A percentile compares a stretch with the other conserved stretches of the same genome.
phyloP scores from a whole-genome alignment of 148 eudicot species.

The Mesembryanthemum crystallinum region DNA sequence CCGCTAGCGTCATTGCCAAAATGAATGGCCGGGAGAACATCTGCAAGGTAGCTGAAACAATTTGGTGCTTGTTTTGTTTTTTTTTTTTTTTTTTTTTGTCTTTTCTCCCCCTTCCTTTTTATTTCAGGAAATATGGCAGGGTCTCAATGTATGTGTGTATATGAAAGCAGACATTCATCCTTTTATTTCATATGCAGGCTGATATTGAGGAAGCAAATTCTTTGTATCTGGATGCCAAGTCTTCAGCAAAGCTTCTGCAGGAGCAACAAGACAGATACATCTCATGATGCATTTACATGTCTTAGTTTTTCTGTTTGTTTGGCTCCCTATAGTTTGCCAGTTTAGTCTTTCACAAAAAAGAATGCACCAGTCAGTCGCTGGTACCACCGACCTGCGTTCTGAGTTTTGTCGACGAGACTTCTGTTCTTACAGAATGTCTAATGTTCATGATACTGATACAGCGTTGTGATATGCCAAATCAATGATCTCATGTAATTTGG shows the following conservation, averaged over 20 bases:
- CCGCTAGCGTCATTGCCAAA: conserved; percentile 77
- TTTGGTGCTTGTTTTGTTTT: too few relatives aligned
- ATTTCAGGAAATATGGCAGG: too few relatives aligned
- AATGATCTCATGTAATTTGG: not conserved
- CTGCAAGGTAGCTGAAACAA: conserved; percentile 66
- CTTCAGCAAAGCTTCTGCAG: conserved; percentile 92
- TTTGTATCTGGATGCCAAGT: conserved; percentile 83
- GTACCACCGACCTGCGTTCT: not conserved
- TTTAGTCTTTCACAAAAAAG: too few relatives aligned
- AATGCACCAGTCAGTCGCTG: not conserved
- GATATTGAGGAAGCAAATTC: conserved; percentile 83
- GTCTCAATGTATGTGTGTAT: too few relatives aligned
- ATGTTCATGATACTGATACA: too few relatives aligned
- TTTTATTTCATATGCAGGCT: conserved; percentile 42
- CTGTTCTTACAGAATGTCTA: too few relatives aligned
- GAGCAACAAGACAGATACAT: conserved; percentile 97
- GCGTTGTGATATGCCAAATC: not conserved
- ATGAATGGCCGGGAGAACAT: conserved; percentile 92
- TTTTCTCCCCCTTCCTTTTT: too few relatives aligned
- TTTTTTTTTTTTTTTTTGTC: too few relatives aligned
- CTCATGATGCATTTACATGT: conserved; percentile 36
- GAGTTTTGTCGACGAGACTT: not conserved
- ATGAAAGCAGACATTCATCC: too few relatives aligned
- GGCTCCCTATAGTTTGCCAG: too few relatives aligned
- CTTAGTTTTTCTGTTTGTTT: too few relatives aligned